A percentile compares a stretch with the other conserved stretches of the same genome.
phyloP scores from a whole-genome alignment of 306 rosid species.

The Crotalaria pallida region DNA sequence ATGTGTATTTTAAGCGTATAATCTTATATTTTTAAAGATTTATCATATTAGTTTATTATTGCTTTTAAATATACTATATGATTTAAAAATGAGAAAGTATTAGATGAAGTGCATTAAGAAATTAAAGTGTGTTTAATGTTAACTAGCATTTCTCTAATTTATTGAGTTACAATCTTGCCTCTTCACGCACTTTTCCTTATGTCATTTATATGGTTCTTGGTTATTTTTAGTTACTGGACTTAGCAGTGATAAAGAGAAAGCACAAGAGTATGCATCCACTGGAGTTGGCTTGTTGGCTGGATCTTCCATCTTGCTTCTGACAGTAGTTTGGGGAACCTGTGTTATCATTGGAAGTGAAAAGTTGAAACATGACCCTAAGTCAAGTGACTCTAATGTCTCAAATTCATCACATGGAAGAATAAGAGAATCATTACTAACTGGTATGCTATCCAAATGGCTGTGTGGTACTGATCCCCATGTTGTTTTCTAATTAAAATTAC shows the following conservation, averaged over 20 bases:
- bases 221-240: slow-evolving; percentile 17
- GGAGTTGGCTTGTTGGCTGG: slow-evolving; percentile 30
- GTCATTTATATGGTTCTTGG: background rate
- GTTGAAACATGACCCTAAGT: background rate
- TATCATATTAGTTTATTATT: too few species aligned
- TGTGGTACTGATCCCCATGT: background rate
- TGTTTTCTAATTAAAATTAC: background rate
- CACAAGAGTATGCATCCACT: slow-evolving; percentile 24
- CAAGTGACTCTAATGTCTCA: background rate
- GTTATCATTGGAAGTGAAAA: slow-evolving; percentile 20
- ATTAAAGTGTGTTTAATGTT: too few species aligned
- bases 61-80: too few species aligned
- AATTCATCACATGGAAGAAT: background rate
- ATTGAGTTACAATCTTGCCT: background rate
- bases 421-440: background rate
- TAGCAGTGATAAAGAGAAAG: slow-evolving; percentile 1
- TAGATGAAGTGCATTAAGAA: too few species aligned
- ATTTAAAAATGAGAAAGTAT: too few species aligned
- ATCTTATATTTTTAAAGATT: too few species aligned
- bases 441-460: background rate
- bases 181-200: background rate
- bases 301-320: slow-evolving; percentile 24
- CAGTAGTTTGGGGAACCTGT: slow-evolving; percentile 33
- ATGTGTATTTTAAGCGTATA: too few species aligned
- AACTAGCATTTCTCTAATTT: background rate